phyloP scores from a whole-genome alignment of 495 filamentous ascomycete species.

The Penicillium nucicola region DNA sequence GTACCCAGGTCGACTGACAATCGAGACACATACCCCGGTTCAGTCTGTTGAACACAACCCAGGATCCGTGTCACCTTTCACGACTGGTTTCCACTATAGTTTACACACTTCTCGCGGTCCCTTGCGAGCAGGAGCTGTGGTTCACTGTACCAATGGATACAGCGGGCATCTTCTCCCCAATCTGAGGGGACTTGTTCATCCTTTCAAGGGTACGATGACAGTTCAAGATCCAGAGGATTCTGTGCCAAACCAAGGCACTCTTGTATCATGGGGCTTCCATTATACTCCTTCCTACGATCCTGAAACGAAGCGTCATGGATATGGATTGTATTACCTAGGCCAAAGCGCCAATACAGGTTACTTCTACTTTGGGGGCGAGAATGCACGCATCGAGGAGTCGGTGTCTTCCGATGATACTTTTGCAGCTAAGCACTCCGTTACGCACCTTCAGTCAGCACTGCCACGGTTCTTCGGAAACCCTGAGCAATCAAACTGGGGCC shows the following conservation, averaged over 20 bases:
- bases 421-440: constrained; percentile 27
- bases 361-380: constrained; percentile 50
- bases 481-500: constrained; percentile 10
- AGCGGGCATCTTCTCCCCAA: constrained; percentile 68
- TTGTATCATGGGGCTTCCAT: constrained; percentile 35
- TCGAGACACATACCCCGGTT: constrained; percentile 76
- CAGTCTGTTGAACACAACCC: constrained; percentile 25
- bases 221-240: constrained; percentile 54
- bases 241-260: constrained; percentile 21
- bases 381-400: constrained; percentile 62
- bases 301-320: constrained; percentile 38
- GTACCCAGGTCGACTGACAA: constrained; percentile 53
- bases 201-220: constrained; percentile 71
- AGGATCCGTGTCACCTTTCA: constrained; percentile 2
- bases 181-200: constrained; percentile 70
- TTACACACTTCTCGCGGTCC: constrained; percentile 63
- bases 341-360: constrained; percentile 54
- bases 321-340: constrained; percentile 73
- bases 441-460: constrained; percentile 24
- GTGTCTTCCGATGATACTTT: constrained; percentile 53
- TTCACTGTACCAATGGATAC: constrained; percentile 78
- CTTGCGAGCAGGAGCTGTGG: constrained; percentile 53
- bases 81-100: constrained; percentile 17
- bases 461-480: constrained; percentile 43
- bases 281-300: constrained; percentile 21